phyloP scores from a whole-genome alignment of 495 filamentous ascomycete genomes.

The Saxophila tyrrhenica region DNA sequence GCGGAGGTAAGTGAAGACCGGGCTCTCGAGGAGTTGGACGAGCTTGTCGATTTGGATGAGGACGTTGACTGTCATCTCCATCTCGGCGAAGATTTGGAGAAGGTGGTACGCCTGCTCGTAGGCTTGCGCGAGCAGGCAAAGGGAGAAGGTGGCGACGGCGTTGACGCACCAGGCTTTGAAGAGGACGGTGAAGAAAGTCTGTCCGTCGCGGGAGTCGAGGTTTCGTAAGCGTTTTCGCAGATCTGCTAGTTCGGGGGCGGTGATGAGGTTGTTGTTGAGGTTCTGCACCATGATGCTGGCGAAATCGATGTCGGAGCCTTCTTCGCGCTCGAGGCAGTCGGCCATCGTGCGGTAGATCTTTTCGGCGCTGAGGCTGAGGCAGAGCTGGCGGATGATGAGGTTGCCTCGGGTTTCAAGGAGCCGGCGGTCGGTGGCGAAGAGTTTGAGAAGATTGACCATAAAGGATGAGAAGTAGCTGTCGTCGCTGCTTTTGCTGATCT shows the following conservation, averaged over 20 bases:
- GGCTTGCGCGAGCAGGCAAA: slow-evolving; percentile 91
- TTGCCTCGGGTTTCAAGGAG: slow-evolving; percentile 89
- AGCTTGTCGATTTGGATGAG: slow-evolving; percentile 99
- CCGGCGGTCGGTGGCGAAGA: slow-evolving; percentile 87
- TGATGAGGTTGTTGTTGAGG: slow-evolving; percentile 97
- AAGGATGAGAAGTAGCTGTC: slow-evolving; percentile 96
- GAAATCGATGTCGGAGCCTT: slow-evolving; percentile 98
- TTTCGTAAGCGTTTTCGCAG: slow-evolving; percentile 82
- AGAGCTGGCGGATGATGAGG: slow-evolving; percentile 90
- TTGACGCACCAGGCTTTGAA: slow-evolving; percentile 99
- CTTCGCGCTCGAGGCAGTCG: slow-evolving; percentile 95
- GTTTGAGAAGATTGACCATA: slow-evolving; percentile 90
- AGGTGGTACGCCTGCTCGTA: slow-evolving; percentile 98
- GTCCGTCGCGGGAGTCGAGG: slow-evolving; percentile 74
- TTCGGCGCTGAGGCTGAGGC: slow-evolving; percentile 82
- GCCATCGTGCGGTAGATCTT: slow-evolving; percentile 93
- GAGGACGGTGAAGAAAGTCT: slow-evolving; percentile 85
- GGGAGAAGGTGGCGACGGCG: slow-evolving; percentile 90
- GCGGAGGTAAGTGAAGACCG: slow-evolving; percentile 95
- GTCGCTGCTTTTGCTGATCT: slow-evolving; percentile 92
- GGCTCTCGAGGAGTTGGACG: slow-evolving; percentile 92
- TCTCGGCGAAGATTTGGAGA: slow-evolving; percentile 90
- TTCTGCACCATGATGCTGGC: slow-evolving; percentile 99
- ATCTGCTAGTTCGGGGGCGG: slow-evolving; percentile 85
- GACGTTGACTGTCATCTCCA: slow-evolving; percentile 98